Evolutionary conservation across 2,329 filamentous ascomycete species (phyloP).

Genomic region (Aureobasidium musti): DNA sequence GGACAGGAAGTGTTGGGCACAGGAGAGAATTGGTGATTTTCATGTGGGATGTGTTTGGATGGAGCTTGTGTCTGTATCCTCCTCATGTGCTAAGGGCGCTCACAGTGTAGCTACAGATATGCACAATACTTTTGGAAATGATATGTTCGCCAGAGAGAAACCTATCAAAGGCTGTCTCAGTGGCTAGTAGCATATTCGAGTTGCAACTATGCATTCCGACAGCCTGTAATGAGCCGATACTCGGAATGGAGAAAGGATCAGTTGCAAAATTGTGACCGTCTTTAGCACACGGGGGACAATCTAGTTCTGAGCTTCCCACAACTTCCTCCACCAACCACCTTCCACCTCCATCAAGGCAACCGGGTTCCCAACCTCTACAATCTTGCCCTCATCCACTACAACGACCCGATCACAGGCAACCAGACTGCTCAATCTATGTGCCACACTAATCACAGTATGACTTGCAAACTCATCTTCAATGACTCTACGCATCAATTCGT

Average conservation of each 20-base stretch:
- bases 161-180: no score
- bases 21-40: constrained; percentile 34
- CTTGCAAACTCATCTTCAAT: constrained; percentile 48
- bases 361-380: constrained; percentile 47
- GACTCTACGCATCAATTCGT: constrained; percentile 3
- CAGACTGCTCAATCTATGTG: constrained; percentile 59
- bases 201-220: no score
- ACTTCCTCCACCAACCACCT: background rate
- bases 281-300: no score
- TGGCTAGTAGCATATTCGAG: no score
- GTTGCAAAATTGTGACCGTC: no score
- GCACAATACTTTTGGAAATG: no score
- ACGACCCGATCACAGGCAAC: constrained; percentile 56
- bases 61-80: background rate
- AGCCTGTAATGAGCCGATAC: no score
- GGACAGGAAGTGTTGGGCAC: constrained; percentile 43
- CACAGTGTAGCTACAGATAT: no score
- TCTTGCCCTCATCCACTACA: constrained; percentile 53
- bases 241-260: no score
- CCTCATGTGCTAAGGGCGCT: no score
- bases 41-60: background rate
- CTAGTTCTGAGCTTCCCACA: constrained; percentile 17
- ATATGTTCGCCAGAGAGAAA: no score
- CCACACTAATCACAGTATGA: constrained; percentile 62
- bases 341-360: background rate